Base-by-base conservation (phyloP, 805 yeast species). In the Nadsonia fulvescens region DNA sequence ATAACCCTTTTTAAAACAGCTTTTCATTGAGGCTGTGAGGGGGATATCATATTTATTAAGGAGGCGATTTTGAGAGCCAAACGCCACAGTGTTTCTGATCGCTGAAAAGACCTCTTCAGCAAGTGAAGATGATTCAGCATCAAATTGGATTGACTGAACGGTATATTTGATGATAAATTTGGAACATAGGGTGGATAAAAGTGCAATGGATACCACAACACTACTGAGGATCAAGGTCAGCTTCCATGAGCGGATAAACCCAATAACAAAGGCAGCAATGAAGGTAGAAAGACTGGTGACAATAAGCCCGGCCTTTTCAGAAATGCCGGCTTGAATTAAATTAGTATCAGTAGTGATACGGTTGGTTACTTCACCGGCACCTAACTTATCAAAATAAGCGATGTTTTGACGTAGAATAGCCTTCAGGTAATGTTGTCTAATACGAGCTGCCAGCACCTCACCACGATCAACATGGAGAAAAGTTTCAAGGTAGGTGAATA, bases 51-150 rank as follows among this genome's bases (percentile, higher is more conserved):
- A 55, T 24, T 42, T 37, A 8, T 25, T 36, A 8, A 43, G 43
- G 30, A 54, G 32, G 10, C 53, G 40, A 6, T 47, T 44, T 35
- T 55, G 61, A 13, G 52, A 40, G 12, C 58, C 58, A 25, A 54
- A 53, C 2, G 61, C 61, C 9, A 51, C 49, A 3, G 56, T 53
- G 27, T 49, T 55, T 24, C 59, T 47, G 12, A 53, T 46, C 5
- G 58, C 46, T n/a, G 54, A 40, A n/a, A 54, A 29, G 6, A 51
- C 45, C 35, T 54, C 61, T 32, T 54, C 61, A 10, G 61, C 61
- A 11, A 54, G 37, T 7, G 51, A 37, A 12, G 54, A 43, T 10
- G 58, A 54, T 20, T 27, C 23, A 4, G 46, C 38, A 26, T 49
- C 49, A 6, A 37, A 39, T n/a, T 32, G 29, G n/a, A 35, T 34